These are phyloP conservation scores for Trypanosoma grayi DNA, from an alignment of 208 protist genomes.

Conservation along the genomic window DNA sequence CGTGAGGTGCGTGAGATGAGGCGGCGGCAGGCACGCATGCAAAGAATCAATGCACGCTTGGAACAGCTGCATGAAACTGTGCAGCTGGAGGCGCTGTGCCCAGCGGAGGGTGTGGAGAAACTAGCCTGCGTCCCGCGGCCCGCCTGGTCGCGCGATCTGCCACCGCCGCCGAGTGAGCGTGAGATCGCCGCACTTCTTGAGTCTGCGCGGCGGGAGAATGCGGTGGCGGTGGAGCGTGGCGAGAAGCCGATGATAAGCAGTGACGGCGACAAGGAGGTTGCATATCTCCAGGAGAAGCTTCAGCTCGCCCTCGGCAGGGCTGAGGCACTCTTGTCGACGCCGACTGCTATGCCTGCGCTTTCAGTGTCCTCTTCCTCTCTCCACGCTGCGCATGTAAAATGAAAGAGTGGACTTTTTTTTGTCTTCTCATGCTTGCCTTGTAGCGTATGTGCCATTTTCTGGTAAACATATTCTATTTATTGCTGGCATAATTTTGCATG, in stretches of 20 bases:
- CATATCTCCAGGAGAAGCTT: slow-evolving; percentile 22
- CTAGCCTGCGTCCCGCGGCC: slow-evolving; percentile 27
- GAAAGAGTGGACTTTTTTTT: background rate
- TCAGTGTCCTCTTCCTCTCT: background rate
- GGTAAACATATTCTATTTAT: background rate
- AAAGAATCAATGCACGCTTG: slow-evolving; percentile 44
- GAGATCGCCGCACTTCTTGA: slow-evolving; percentile 40
- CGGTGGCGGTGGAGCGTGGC: slow-evolving; percentile 5
- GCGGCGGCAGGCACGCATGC: slow-evolving; percentile 14
- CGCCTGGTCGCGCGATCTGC: slow-evolving; percentile 26
- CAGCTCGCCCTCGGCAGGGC: slow-evolving; percentile 5
- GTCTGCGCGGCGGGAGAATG: slow-evolving; percentile 45
- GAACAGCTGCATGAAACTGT: slow-evolving; percentile 23
- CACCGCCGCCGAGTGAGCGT: slow-evolving; percentile 29
- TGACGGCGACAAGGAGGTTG: background rate
- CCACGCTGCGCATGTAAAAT: background rate
- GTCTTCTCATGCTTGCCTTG: too few species aligned
- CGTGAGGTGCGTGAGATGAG: slow-evolving; percentile 13
- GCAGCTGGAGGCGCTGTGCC: slow-evolving; percentile 22
- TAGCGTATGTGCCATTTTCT: too few species aligned
- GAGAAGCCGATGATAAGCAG: background rate
- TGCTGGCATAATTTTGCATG: slow-evolving; percentile 9
- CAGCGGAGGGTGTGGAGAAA: slow-evolving; percentile 17
- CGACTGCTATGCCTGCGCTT: too few species aligned
- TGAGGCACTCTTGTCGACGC: slow-evolving; percentile 17